Conservation (phyloP, 768 basidiomycete species). For the Cyclocybe cylindracea region DNA sequence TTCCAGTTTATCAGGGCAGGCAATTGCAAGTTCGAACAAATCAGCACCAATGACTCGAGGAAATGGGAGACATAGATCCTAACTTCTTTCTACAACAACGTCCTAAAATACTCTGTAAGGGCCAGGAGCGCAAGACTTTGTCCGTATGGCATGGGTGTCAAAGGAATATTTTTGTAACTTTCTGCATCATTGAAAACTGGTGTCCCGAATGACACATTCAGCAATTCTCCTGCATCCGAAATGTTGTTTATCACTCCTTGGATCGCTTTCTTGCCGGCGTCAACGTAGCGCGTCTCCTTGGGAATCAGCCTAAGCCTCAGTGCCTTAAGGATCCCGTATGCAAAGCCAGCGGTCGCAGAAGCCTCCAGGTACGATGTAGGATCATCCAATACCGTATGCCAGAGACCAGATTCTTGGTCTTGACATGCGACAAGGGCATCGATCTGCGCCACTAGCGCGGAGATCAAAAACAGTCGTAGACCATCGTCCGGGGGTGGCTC, state of each 20-base stretch:
- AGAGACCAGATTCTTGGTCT: slow-evolving; percentile 45
- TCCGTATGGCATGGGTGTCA: slow-evolving; percentile 61
- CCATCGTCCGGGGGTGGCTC: slow-evolving; percentile 41
- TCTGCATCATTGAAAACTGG: slow-evolving; percentile 50
- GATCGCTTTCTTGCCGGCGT: slow-evolving; percentile 38
- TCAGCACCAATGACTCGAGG: background rate
- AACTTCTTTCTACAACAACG: slow-evolving; percentile 30
- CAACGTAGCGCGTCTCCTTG: slow-evolving; percentile 38
- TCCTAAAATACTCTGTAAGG: slow-evolving; percentile 47
- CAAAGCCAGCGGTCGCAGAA: slow-evolving; percentile 49
- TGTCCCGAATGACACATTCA: slow-evolving; percentile 52
- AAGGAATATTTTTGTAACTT: slow-evolving; percentile 49
- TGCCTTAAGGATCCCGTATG: slow-evolving; percentile 46
- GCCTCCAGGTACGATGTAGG: slow-evolving; percentile 51
- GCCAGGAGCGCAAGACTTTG: slow-evolving; percentile 53
- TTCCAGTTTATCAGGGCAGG: slow-evolving; percentile 31
- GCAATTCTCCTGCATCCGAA: slow-evolving; percentile 45
- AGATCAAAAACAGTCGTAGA: slow-evolving; percentile 39
- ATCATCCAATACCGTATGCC: slow-evolving; percentile 58
- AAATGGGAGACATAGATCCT: background rate
- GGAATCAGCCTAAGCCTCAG: slow-evolving; percentile 44
- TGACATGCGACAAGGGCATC: slow-evolving; percentile 48
- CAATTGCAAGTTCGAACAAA: slow-evolving; percentile 12
- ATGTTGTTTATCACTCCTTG: slow-evolving; percentile 45
- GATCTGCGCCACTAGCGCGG: slow-evolving; percentile 44